Percentiles rank a stretch among this genome's conserved stretches.
Evolutionary conservation across 768 basidiomycete species (phyloP).

Genomic region (Pleurotus sapidus): DNA sequence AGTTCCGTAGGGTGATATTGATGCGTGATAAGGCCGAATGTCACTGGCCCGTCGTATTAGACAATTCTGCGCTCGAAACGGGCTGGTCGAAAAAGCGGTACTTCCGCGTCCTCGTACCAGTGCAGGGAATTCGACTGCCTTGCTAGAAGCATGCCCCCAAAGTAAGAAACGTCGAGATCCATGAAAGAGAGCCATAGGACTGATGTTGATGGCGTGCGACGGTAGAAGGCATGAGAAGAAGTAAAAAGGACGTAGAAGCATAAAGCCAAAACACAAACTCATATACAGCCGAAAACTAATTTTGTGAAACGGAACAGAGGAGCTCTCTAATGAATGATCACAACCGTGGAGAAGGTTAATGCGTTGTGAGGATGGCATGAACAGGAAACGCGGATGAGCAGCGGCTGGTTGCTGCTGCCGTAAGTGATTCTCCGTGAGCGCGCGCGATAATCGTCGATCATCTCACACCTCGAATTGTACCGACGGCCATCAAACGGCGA

Average conservation of each 20-base stretch:
- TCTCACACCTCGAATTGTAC: no score
- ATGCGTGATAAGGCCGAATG: slow-evolving; percentile 5
- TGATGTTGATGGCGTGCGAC: slow-evolving; percentile 8
- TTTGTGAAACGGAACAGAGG: background rate
- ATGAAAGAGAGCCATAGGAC: background rate
- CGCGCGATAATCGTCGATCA: no score
- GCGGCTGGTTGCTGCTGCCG: no score
- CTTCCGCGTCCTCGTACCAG: background rate
- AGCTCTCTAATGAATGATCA: background rate
- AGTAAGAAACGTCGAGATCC: slow-evolving; percentile 9
- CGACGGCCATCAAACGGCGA: no score
- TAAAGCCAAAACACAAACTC: slow-evolving; percentile 2
- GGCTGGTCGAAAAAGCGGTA: background rate
- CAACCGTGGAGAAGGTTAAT: background rate
- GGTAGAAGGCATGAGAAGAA: slow-evolving; percentile 4
- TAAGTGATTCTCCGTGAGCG: no score
- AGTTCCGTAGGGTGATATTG: background rate
- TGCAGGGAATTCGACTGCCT: background rate
- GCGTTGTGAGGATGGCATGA: no score
- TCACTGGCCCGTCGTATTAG: background rate
- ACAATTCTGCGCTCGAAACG: slow-evolving; percentile 5
- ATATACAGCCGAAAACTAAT: background rate
- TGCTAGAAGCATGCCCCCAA: slow-evolving; percentile 1
- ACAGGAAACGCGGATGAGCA: no score
- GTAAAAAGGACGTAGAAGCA: slow-evolving; percentile 7